Evolutionary conservation across 495 filamentous ascomycete species (phyloP).

Genomic region (Penicillium salamii): DNA sequence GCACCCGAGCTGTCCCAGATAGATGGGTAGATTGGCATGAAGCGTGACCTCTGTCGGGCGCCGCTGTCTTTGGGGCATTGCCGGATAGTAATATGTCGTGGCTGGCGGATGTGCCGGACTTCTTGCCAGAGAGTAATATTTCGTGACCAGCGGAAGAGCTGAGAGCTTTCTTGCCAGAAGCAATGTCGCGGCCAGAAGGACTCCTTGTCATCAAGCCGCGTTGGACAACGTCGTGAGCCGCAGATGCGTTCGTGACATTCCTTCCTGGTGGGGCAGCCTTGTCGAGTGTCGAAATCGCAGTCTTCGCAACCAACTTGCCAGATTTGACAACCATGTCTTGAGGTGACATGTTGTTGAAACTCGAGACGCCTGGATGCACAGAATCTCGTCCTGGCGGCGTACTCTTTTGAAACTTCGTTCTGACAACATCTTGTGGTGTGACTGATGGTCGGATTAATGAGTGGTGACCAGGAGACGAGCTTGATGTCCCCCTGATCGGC

Average conservation of each 20-base stretch:
- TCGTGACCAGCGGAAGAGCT: not conserved
- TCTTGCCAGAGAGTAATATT: not conserved
- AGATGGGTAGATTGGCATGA: not conserved
- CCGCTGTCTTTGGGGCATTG: not conserved
- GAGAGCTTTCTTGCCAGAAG: not conserved
- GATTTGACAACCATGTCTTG: not conserved
- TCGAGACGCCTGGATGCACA: not conserved
- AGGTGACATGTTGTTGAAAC: not conserved
- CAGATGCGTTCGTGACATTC: not conserved
- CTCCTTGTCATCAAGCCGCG: too few relatives aligned
- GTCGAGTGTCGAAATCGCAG: not conserved
- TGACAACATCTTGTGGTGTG: not conserved
- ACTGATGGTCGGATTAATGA: conserved; percentile 4
- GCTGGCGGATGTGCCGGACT: not conserved
- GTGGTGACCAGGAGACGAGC: conserved; percentile 8
- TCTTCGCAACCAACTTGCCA: not conserved
- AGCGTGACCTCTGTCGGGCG: conserved; percentile 2
- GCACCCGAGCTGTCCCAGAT: not conserved
- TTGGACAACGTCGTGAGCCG: not conserved
- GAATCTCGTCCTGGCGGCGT: not conserved
- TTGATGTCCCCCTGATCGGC: conserved; percentile 6
- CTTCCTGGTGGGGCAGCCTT: not conserved
- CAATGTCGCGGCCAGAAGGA: not conserved
- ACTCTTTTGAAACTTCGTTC: not conserved
- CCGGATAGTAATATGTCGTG: not conserved